Evolutionary conservation across 108 stramenopile species (phyloP).

Genomic region (Fragilariopsis cylindrus): DNA sequence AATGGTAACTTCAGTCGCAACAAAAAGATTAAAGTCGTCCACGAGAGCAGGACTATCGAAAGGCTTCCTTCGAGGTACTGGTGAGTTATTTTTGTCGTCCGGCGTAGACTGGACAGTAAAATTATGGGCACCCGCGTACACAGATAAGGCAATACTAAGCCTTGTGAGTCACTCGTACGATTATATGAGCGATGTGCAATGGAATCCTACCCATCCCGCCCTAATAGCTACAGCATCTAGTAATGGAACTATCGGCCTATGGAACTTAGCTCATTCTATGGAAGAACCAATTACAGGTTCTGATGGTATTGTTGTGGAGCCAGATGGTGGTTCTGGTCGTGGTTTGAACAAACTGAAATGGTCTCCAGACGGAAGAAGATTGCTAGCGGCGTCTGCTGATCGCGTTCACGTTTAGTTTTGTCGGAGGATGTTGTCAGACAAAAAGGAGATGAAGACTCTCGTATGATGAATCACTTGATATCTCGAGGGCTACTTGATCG

Average conservation of each 20-base stretch:
- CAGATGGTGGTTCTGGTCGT: slow-evolving; percentile 43
- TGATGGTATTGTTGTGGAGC: slow-evolving; percentile 74
- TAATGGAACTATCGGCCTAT: slow-evolving; percentile 82
- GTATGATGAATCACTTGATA: slow-evolving; percentile 62
- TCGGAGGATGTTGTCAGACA: slow-evolving; percentile 71
- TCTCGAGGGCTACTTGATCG: slow-evolving; percentile 69
- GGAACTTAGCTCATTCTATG: slow-evolving; percentile 79
- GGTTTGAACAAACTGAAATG: slow-evolving; percentile 82
- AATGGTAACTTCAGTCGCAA: slow-evolving; percentile 71
- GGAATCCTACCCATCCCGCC: slow-evolving; percentile 81
- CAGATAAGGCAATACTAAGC: slow-evolving; percentile 68
- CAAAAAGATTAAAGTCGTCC: slow-evolving; percentile 48
- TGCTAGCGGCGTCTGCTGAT: slow-evolving; percentile 81
- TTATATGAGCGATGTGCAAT: slow-evolving; percentile 91
- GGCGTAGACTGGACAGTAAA: slow-evolving; percentile 92
- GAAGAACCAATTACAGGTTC: slow-evolving; percentile 82
- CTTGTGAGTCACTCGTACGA: slow-evolving; percentile 85
- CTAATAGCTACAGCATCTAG: slow-evolving; percentile 85
- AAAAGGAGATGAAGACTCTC: slow-evolving; percentile 75
- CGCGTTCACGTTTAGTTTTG: slow-evolving; percentile 76
- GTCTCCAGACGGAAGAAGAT: slow-evolving; percentile 77
- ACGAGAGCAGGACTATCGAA: slow-evolving; percentile 53
- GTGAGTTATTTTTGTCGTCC: slow-evolving; percentile 73
- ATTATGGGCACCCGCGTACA: slow-evolving; percentile 85
- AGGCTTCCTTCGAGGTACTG: slow-evolving; percentile 73